Evolutionary conservation across 106 monocot genomes (phyloP), one percentile per base, ranked within the genome.

Genomic region (Dendrobium nobile): DNA sequence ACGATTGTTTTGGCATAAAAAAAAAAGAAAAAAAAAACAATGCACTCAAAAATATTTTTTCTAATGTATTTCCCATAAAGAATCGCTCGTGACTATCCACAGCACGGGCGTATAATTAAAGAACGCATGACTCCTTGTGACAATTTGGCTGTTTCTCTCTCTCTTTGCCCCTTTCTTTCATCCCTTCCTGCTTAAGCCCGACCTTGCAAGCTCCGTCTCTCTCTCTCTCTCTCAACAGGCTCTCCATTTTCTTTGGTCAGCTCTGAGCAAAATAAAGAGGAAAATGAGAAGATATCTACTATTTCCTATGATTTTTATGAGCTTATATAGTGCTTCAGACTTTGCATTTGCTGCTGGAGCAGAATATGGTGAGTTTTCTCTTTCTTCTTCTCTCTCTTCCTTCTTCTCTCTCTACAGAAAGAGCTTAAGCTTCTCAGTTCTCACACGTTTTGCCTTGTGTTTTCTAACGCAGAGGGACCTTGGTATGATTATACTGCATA

Each of bases 401-500:
- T 37, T 37, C 15, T 22, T 70, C 33, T 70, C 20, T 74, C 19
- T n/a, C 11, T 41, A 44, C 19, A 44, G 10, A 28, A 31, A 31
- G 28, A 31, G 61, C 61, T 22, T 61, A 0, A 28, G 2, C 28
- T 68, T 5, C 10, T 13, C 13, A 68, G 31, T 68, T 20, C n/a
- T 37, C 15, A 24, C 40, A 15, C 11, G 74, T 17, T 20, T 74
- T 5, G 43, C 16, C 4, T 43, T 74, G 1, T 73, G 9, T 9
- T 74, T 41, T 44, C 20, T 72, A 20, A 77, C 47, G 80, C 85
- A 87, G 87, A 77, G 3, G 87, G 75, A 37, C 27, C 75, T 16
- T 16, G 48, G 81, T 90, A 90, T 64, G 85, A 88, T 44, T 84
- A 85, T 28, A 40, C 87, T 13, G 90, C 90, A 48, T 88, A 85